Percentiles rank a stretch among this genome's conserved stretches.
Evolutionary conservation across 2,329 filamentous ascomycete species (phyloP).

Genomic region (Phoma sp.): DNA sequence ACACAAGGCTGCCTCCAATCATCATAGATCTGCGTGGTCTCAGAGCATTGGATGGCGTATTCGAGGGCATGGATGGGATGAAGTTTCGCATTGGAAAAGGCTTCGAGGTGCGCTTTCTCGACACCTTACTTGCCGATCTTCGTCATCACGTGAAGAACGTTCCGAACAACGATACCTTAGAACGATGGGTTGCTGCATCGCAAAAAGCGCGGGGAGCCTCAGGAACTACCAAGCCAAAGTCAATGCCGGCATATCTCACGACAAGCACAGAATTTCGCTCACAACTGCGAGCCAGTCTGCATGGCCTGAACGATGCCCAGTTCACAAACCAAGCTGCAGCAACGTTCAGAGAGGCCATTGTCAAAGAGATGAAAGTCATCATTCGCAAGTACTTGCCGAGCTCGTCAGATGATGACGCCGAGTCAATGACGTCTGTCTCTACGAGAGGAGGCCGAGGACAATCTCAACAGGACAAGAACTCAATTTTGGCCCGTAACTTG

Average conservation of each 20-base stretch:
- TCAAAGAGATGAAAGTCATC: slow-evolving; percentile 84
- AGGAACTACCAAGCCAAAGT: slow-evolving; percentile 66
- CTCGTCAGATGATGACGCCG: slow-evolving; percentile 91
- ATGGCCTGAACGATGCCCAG: slow-evolving; percentile 80
- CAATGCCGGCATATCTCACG: slow-evolving; percentile 77
- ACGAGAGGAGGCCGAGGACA: slow-evolving; percentile 70
- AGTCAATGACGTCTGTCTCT: slow-evolving; percentile 85
- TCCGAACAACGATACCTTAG: slow-evolving; percentile 73
- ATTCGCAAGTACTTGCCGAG: slow-evolving; percentile 87
- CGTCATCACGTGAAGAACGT: slow-evolving; percentile 79
- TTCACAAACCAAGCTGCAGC: slow-evolving; percentile 82
- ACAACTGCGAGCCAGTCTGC: slow-evolving; percentile 72
- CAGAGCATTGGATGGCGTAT: slow-evolving; percentile 79
- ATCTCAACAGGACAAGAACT: slow-evolving; percentile 87
- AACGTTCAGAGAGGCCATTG: slow-evolving; percentile 80
- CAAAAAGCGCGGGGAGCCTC: slow-evolving; percentile 73
- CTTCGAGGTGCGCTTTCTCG: slow-evolving; percentile 81
- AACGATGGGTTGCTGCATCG: slow-evolving; percentile 82
- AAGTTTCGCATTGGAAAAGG: slow-evolving; percentile 83
- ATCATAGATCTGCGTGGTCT: slow-evolving; percentile 76
- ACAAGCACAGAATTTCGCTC: slow-evolving; percentile 73
- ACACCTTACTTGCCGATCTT: slow-evolving; percentile 78
- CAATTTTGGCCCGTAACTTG: slow-evolving; percentile 84
- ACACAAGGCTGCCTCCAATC: slow-evolving; percentile 45
- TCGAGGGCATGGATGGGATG: slow-evolving; percentile 75